A percentile compares a stretch with the other conserved stretches of the same genome.
Conservation (phyloP, 2,329 filamentous ascomycete species). For the Hypoxylon sp. region DNA sequence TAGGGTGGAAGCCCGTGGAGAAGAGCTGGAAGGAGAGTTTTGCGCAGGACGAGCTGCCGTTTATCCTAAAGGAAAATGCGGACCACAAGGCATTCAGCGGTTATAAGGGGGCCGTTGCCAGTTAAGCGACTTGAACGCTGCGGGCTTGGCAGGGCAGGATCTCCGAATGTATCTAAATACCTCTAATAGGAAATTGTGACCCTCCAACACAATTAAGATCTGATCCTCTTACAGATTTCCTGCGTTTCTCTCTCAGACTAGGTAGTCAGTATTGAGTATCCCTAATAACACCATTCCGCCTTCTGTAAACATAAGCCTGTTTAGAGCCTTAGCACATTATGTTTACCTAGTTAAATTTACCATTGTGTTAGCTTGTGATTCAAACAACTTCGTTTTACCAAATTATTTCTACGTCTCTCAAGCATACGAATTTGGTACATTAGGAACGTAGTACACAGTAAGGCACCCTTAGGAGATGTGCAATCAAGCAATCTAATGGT, state of each 20-base stretch:
- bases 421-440: too few relatives aligned
- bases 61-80: slow-evolving; percentile 51
- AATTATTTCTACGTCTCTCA: too few relatives aligned
- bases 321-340: too few relatives aligned
- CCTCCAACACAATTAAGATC: too few relatives aligned
- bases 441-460: too few relatives aligned
- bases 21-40: slow-evolving; percentile 57
- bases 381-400: too few relatives aligned
- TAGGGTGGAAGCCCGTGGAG: slow-evolving; percentile 61
- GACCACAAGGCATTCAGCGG: slow-evolving; percentile 39
- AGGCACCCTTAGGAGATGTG: too few relatives aligned
- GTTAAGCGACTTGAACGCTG: slow-evolving; percentile 10
- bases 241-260: not conserved
- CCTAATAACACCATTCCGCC: too few relatives aligned
- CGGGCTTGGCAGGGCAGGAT: not conserved
- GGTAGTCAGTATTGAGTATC: not conserved
- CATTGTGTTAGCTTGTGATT: too few relatives aligned
- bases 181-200: not conserved
- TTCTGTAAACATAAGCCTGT: too few relatives aligned
- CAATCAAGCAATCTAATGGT: not conserved
- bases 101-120: slow-evolving; percentile 33
- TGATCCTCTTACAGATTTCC: not conserved
- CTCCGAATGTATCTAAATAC: not conserved
- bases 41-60: slow-evolving; percentile 58
- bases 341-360: too few relatives aligned